These are phyloP conservation scores for Rutstroemia sydowiana DNA, from an alignment of 2,329 filamentous ascomycete species.

Conservation along the genomic window DNA sequence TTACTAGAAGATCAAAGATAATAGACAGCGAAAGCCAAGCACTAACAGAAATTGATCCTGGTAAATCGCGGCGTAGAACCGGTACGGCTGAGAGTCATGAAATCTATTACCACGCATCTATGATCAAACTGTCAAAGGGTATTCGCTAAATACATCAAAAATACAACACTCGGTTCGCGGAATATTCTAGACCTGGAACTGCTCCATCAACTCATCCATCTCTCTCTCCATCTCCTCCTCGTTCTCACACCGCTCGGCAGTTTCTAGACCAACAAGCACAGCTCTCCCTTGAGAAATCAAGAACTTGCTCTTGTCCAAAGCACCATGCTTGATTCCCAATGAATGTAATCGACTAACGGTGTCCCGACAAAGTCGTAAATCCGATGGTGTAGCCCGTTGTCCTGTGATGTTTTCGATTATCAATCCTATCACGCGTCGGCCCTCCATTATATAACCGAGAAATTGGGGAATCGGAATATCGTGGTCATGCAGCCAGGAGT, in stretches of 20 bases:
- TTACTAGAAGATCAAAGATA: too few species aligned
- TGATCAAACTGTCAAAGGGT: too few species aligned
- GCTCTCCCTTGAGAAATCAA: conserved; percentile 26
- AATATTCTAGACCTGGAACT: too few species aligned
- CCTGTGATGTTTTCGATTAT: conserved; percentile 27
- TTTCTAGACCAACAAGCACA: conserved; percentile 33
- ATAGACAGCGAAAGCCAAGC: too few species aligned
- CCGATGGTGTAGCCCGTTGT: conserved; percentile 24
- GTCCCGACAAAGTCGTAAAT: conserved; percentile 26
- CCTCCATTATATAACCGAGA: conserved; percentile 30
- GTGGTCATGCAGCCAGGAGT: conserved; percentile 19
- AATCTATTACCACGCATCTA: too few species aligned
- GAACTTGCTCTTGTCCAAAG: conserved; percentile 35
- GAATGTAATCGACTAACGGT: conserved; percentile 29
- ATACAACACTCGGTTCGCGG: too few species aligned
- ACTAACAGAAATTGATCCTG: too few species aligned
- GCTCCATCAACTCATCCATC: neutral
- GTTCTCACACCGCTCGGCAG: conserved; percentile 9
- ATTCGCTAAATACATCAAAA: too few species aligned
- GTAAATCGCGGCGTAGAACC: too few species aligned
- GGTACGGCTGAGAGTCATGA: too few species aligned
- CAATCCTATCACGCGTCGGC: conserved; percentile 29
- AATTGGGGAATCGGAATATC: conserved; percentile 24
- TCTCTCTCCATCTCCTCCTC: conserved; percentile 2
- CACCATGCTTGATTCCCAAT: conserved; percentile 32